Base-by-base conservation (phyloP, 441 rosid genomes). In the Erodium moschatum region DNA sequence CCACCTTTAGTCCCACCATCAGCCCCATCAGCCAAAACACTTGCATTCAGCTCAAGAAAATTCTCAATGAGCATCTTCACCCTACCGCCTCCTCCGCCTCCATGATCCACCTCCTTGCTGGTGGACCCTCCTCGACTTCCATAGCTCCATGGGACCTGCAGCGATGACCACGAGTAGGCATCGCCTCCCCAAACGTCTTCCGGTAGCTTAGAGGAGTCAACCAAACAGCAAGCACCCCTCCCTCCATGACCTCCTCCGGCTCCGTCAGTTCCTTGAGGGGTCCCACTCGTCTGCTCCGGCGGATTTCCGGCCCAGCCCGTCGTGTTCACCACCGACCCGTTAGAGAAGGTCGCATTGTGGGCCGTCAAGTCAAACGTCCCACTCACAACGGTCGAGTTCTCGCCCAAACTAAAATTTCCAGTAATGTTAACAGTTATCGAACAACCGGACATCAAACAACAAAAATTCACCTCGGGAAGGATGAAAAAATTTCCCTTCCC, bases 1-100 rank as follows among this genome's bases (percentile, higher is more conserved):
- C 99, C 99, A 31, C 99, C 99, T 76, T 90, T 90, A 65, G 38
- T 77, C 67, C 98, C 97, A 60, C 90, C 97, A 77, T 85, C 80
- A 64, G 81, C 97, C 35, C 99, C 99, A 64, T 95, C 89, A 0
- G 97, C 96, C 85, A 82, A 81, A 74, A 95, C 62, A 74, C 70
- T 75, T 38, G 96, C 99, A 21, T 85, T 84, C 70, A 95, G 81
- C 61, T 77, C 85, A 21, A 85, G 63, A 18, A 72, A 75, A 64
- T 75, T 72, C 33, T 20, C 48, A 16, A 81, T 75, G 61, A 75
- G 79, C 35, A 86, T 66, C 74, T 78, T 67, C 54, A 88, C 78
- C 78, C 91, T 84, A 54, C 95, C 95, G 0, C 91, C 95, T 13
- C 95, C 95, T 62, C 74, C 83, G 66, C 91, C 95, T 0, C 95